Evolutionary conservation across 2,329 filamentous ascomycete genomes (phyloP), one percentile per base, ranked within the genome.

Genomic region (Zasmidium citrigriseum): DNA sequence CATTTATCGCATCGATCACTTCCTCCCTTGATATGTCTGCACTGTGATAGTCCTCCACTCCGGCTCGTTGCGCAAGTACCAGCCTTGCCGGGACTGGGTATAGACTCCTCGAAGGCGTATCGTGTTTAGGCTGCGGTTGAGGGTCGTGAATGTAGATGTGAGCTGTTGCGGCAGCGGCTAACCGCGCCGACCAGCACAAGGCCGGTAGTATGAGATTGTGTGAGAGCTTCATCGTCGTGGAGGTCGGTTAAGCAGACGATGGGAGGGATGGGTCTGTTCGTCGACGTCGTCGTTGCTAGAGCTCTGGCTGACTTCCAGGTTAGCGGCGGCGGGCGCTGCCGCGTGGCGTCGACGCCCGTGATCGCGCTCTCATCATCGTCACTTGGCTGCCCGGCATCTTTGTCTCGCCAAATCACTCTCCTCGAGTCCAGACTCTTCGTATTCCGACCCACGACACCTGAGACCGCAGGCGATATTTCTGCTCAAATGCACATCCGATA

Each of bases 41-140:
- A 22, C 72, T 68, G 63, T 83, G 80, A 70, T 76, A 82, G 54
- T 76, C 74, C 54, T 80, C 78, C 29, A 83, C 71, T 18, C 80
- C 80, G 23, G 82, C 74, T 65, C 80, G 72, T 68, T 81, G 78
- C 51, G 81, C 80, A 59, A 83, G 67, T 50, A 83, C 76, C 57
- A 83, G 69, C 68, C 80, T 75, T 64, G 81, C 79, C 41, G 77
- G 76, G 55, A 77, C 73, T 16, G 79, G 75, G 4, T 67, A 69
- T 59, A 76, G 69, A 50, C 53, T 73, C 66, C 65, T 69, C 64
- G 49, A 71, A 65, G 72, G 27, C 72, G 70, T 24, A 64, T 63
- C 60, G 62, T 72, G 44, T 57, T 29, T 52, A 54, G 58, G 48
- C 57, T 59, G 55, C 51, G 60, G 48, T 57, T 68, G 67, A 56